A percentile compares a stretch with the other conserved stretches of the same genome.
Evolutionary conservation across 768 basidiomycete genomes (phyloP).

Genomic region (Plicaturopsis crispa): DNA sequence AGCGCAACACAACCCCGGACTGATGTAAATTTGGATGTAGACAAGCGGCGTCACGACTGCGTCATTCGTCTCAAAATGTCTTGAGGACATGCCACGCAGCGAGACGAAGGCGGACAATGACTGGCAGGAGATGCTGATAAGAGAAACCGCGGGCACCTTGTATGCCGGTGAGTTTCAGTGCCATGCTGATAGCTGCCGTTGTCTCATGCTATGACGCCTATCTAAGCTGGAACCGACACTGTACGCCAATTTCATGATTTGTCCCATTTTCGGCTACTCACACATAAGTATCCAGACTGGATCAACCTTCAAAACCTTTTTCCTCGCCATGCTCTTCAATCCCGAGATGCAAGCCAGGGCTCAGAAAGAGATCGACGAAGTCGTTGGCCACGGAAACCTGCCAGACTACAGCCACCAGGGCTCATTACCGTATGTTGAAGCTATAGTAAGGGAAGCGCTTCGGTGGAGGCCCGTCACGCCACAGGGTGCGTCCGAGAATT

Average conservation of each 20-base stretch:
- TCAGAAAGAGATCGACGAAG: conserved; percentile 22
- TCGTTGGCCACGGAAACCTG: conserved; percentile 25
- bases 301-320: conserved; percentile 21
- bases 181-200: background rate
- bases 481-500: conserved; percentile 7
- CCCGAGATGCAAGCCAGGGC: no score
- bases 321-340: conserved; percentile 22
- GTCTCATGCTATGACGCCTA: background rate
- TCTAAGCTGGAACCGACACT: conserved; percentile 21
- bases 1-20: no score
- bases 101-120: conserved; percentile 17
- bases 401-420: conserved; percentile 22
- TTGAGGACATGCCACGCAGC: no score
- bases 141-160: background rate
- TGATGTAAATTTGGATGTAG: no score
- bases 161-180: background rate
- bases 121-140: conserved; percentile 7
- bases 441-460: conserved; percentile 16
- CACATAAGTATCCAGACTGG: conserved; percentile 18
- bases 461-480: conserved; percentile 10
- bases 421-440: conserved; percentile 21
- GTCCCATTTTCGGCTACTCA: background rate
- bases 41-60: conserved; percentile 18
- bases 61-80: conserved; percentile 27
- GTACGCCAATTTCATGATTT: no score